Base-by-base conservation (phyloP, 768 basidiomycete species). In the Pisolithus orientalis region DNA sequence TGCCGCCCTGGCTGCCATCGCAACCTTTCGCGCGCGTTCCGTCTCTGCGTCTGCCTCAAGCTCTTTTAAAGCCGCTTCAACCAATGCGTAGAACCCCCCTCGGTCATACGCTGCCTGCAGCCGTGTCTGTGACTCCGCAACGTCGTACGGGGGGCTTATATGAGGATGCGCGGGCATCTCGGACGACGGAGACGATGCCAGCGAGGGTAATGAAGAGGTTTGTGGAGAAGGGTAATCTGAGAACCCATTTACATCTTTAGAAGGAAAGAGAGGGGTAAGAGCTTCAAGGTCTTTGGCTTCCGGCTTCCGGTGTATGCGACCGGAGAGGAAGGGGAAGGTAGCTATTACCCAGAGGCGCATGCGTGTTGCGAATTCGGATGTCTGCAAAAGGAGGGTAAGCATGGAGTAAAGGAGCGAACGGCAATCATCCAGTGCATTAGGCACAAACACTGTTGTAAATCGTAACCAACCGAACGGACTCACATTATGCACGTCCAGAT, bases 71-170 rank as follows among this genome's bases (percentile, higher is more conserved):
- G 74, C 81, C n/a, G 70, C 72, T 50, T 80, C 71, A 9, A 73
- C 70, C 82, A 84, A 86, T 1, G 74, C 69, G 0, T 71, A 58
- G 29, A 86, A 67, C 0, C 87, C 85, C 5, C 79, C 83, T 21
- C 75, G 65, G 9, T 84, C 78, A 55, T 78, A 89, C 0, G 83
- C 83, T 6, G 63, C 72, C 42, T 69, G 61, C 10, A 89, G 65
- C 9, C 84, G 73, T 45, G 73, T 66, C 54, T 85, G 73, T 0
- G 83, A 78, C 0, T 74, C 80, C 3, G 66, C 45, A 56, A 67
- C 28, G 61, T 68, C 42, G 42, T 64, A 48, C 6, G 43, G 6
- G 17, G 40, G 24, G 6, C 27, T n/a, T 2, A 32, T 24, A 37
- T n/a, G 17, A 37, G 5, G 46, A 10, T 21, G 46, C n/a, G 11